Base-by-base conservation (phyloP, 495 filamentous ascomycete genomes). In the Penicillium antarcticum region DNA sequence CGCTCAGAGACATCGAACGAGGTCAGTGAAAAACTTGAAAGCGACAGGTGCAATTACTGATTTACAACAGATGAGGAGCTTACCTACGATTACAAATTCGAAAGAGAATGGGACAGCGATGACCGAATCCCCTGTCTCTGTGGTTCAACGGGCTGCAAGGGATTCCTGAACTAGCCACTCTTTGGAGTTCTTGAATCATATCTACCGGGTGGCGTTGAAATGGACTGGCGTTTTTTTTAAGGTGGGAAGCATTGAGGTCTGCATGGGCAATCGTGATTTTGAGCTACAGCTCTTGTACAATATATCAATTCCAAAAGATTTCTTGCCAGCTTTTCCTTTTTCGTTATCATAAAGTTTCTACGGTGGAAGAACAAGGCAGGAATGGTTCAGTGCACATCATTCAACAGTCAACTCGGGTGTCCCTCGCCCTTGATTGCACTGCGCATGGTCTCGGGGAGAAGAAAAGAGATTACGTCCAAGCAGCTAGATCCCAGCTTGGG, bases 71-170 rank as follows among this genome's bases (percentile, higher is more conserved):
- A 97, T 63, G 94, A 98, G 73, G 94, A 98, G 70, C 83, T 98
- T 54, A 98, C 94, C 3, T 98, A 98, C 77, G 94, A 98, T 76
- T 98, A 98, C 80, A 98, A 98, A 72, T 98, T 98, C 68, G 94
- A 98, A 76, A 86, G 95, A 56, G 94, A 98, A 67, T 88, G 95
- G 66, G 90, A 88, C 53, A 92, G 88, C 58, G 83, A 90, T 55
- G 95, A 98, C 70, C 89, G 94, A 50, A 96, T 98, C 57, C 94
- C 94, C 18, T 98, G 94, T 72, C 82, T 98, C 33, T 98, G 94
- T 71, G 94, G 94, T 40, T 95, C 92, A 33, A 84, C 88, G 9
- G 90, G 88, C 16, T 98, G 94, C 75, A 98, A 98, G 78, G 94
- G 94, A 45, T 98, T 97, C 75, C 87, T 98, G 72, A 98, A 98